Percentiles rank a stretch among this genome's conserved stretches.
phyloP scores from a whole-genome alignment of 2,329 filamentous ascomycete species.

The Venturia aucupariae region DNA sequence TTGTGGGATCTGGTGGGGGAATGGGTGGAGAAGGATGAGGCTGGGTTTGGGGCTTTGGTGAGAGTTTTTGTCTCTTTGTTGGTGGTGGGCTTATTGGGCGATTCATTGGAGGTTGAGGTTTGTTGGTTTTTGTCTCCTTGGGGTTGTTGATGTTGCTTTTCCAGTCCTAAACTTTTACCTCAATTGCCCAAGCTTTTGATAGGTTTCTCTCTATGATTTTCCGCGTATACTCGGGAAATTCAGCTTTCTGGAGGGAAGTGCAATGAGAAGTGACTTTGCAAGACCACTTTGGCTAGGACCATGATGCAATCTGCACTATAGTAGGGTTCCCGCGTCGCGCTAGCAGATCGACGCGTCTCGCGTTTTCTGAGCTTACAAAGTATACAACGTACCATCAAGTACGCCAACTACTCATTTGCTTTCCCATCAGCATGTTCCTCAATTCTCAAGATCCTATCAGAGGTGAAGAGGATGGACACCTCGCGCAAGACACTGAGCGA shows the following conservation, averaged over 20 bases:
- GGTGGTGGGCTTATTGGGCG: constrained; percentile 23
- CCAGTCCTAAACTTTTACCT: too few relatives aligned
- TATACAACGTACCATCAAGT: neutral
- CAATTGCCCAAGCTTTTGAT: too few relatives aligned
- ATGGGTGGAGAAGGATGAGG: neutral
- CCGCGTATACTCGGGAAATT: too few relatives aligned
- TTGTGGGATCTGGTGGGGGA: constrained; percentile 8
- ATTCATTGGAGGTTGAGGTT: too few relatives aligned
- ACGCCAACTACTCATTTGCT: neutral
- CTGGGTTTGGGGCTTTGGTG: neutral
- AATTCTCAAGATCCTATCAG: neutral
- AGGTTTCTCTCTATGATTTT: too few relatives aligned
- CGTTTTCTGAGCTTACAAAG: too few relatives aligned
- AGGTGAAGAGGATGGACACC: neutral
- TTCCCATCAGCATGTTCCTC: neutral
- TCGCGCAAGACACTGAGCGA: neutral
- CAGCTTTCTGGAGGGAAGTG: too few relatives aligned
- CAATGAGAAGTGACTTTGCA: too few relatives aligned
- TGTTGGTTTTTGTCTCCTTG: too few relatives aligned
- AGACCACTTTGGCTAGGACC: too few relatives aligned
- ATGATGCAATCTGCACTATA: neutral
- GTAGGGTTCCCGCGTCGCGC: neutral
- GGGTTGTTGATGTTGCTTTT: too few relatives aligned
- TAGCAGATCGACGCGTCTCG: neutral
- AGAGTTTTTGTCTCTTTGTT: constrained; percentile 20